Percentiles rank a stretch among this genome's conserved stretches.
Evolutionary conservation across 768 basidiomycete species (phyloP).

Genomic region (Mycena belliarum): DNA sequence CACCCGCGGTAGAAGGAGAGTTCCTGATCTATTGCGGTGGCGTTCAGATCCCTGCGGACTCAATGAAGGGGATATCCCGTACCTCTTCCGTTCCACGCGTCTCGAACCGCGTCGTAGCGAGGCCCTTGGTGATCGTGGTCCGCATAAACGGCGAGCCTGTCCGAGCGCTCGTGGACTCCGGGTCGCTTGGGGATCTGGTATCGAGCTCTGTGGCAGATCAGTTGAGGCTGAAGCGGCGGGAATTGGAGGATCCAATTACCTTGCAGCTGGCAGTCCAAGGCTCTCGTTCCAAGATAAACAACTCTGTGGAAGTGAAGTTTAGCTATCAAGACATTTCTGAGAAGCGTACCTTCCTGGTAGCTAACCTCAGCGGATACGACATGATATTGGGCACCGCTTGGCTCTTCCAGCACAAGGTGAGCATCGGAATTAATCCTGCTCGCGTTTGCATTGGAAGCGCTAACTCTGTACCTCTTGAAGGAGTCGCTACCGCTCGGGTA

Average conservation of each 20-base stretch:
- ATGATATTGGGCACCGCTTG: conserved; percentile 28
- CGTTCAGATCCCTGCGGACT: background rate
- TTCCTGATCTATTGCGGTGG: background rate
- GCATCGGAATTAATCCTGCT: conserved; percentile 20
- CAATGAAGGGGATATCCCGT: background rate
- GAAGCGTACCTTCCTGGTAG: conserved; percentile 24
- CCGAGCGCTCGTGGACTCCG: background rate
- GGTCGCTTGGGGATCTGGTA: background rate
- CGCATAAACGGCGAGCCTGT: background rate
- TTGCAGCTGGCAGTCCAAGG: background rate
- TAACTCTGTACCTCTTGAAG: conserved; percentile 9
- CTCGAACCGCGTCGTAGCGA: background rate
- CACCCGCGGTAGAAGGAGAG: background rate
- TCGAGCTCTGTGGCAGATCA: background rate
- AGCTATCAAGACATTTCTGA: conserved; percentile 15
- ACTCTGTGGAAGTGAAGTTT: conserved; percentile 1
- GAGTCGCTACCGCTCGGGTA: background rate
- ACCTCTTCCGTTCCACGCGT: background rate
- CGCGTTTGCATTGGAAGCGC: conserved; percentile 16
- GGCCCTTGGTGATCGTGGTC: background rate
- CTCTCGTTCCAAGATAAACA: background rate
- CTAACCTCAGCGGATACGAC: conserved; percentile 31
- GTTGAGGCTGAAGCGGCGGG: background rate
- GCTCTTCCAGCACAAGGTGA: conserved; percentile 25
- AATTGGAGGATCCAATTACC: background rate